These are phyloP conservation scores for Colletotrichum sidae DNA, from an alignment of 2,329 filamentous ascomycete genomes.

Conservation along the genomic window DNA sequence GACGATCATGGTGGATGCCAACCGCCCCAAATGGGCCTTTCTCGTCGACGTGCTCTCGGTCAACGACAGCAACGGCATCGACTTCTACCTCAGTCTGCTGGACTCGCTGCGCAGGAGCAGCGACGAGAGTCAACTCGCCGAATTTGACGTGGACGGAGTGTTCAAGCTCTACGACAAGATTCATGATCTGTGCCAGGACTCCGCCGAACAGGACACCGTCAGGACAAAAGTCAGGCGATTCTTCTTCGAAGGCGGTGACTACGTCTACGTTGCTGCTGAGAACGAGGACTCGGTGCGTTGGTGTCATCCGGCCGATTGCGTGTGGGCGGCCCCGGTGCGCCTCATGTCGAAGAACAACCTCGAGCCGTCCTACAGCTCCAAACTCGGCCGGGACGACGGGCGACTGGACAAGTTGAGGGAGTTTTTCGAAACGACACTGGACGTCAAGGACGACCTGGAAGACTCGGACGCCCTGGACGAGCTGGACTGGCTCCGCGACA, in stretches of 20 bases:
- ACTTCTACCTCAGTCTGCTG: not conserved
- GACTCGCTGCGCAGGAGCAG: not conserved
- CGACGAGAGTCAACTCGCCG: no score
- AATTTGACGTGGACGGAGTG: not conserved
- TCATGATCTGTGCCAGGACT: not conserved
- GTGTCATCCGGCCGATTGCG: not conserved
- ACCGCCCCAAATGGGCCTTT: conserved; percentile 2
- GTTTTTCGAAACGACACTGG: not conserved
- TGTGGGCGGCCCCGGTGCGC: not conserved
- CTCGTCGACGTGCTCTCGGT: conserved; percentile 3
- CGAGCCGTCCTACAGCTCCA: not conserved
- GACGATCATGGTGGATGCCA: not conserved
- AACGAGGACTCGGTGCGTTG: not conserved
- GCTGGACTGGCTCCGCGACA: not conserved
- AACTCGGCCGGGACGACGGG: not conserved
- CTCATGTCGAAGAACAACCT: not conserved
- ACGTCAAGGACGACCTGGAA: not conserved
- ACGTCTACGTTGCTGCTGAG: not conserved
- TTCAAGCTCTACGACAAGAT: not conserved
- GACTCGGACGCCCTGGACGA: not conserved
- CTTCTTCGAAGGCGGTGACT: not conserved
- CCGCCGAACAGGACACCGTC: not conserved
- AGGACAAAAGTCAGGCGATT: not conserved
- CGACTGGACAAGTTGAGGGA: not conserved
- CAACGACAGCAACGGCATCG: not conserved